A percentile compares a stretch with the other conserved stretches of the same genome.
phyloP scores from a whole-genome alignment of 106 monocot genomes.

The Acanthochlamys bracteata region DNA sequence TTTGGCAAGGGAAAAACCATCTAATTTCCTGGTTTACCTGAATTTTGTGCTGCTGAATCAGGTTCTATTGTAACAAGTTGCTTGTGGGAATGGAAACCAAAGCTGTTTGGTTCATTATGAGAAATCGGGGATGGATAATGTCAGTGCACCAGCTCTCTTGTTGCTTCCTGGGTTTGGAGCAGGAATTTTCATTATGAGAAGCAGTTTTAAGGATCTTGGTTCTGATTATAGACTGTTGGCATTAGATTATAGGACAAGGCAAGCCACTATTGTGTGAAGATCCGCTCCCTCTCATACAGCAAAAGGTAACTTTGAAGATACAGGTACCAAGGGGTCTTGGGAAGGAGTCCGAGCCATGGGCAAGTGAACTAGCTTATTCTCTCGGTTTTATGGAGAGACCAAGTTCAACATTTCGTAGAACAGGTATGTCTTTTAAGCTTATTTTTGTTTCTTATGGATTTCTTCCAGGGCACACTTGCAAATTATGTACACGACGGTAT shows the following conservation, averaged over 20 bases:
- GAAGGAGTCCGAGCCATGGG: slow-evolving; percentile 80
- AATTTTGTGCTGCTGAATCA: slow-evolving; percentile 20
- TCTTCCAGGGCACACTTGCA: no score
- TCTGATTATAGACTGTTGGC: slow-evolving; percentile 85
- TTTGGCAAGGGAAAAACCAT: slow-evolving; percentile 28
- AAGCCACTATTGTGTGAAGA: slow-evolving; percentile 76
- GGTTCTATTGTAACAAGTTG: slow-evolving; percentile 48
- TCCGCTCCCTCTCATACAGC: slow-evolving; percentile 25
- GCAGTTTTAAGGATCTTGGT: slow-evolving; percentile 86
- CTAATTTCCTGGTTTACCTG: slow-evolving; percentile 35
- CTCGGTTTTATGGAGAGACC: slow-evolving; percentile 80
- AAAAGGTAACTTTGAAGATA: background rate
- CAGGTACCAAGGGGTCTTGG: slow-evolving; percentile 68
- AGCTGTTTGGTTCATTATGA: slow-evolving; percentile 80
- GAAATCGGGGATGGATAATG: slow-evolving; percentile 59
- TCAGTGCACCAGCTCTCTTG: slow-evolving; percentile 47
- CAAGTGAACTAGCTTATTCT: slow-evolving; percentile 69
- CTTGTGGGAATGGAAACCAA: slow-evolving; percentile 89
- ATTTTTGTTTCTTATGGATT: no score
- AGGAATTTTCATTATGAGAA: slow-evolving; percentile 91
- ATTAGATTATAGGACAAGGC: slow-evolving; percentile 93
- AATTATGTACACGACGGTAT: no score
- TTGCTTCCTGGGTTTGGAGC: slow-evolving; percentile 97
- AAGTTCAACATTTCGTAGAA: slow-evolving; percentile 82
- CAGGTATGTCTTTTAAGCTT: slow-evolving; percentile 33